These are phyloP conservation scores for Meyerozyma guilliermondii DNA, from an alignment of 1,139 yeast genomes.

Conservation along the genomic window DNA sequence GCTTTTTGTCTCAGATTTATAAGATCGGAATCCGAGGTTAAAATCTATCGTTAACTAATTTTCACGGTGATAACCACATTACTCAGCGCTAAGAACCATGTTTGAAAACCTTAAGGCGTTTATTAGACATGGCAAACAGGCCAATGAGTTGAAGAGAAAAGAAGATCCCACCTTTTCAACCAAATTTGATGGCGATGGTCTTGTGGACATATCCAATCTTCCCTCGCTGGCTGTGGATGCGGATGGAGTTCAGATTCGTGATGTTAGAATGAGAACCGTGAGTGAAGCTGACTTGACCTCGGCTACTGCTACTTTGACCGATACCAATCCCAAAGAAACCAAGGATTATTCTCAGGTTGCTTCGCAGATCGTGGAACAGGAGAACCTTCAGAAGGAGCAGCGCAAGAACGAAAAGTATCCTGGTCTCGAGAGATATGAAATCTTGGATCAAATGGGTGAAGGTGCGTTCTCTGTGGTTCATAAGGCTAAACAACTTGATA, in stretches of 20 bases:
- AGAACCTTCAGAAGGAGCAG: constrained; percentile 34
- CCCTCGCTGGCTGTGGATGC: not conserved
- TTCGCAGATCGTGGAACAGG: constrained; percentile 59
- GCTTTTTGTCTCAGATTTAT: not conserved
- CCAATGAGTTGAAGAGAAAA: constrained; percentile 37
- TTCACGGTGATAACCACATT: not conserved
- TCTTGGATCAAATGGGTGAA: constrained; percentile 3
- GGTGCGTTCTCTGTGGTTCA: constrained; percentile 74
- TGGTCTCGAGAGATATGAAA: constrained; percentile 12
- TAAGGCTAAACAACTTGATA: constrained; percentile 50
- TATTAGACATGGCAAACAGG: constrained; percentile 81
- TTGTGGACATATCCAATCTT: constrained; percentile 2
- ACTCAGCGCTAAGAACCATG: constrained; percentile 17
- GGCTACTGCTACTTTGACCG: not conserved
- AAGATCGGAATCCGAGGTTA: not conserved
- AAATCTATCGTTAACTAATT: not conserved
- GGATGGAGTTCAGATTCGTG: not conserved
- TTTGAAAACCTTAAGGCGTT: constrained; percentile 68
- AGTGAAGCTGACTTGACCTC: not conserved
- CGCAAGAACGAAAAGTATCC: constrained; percentile 39
- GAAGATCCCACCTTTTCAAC: constrained; percentile 2
- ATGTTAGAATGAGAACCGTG: constrained; percentile 1
- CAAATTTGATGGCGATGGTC: constrained; percentile 4
- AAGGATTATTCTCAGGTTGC: constrained; percentile 49
- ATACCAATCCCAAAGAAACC: constrained; percentile 10